A percentile compares a stretch with the other conserved stretches of the same genome.
Evolutionary conservation across 2,329 filamentous ascomycete genomes (phyloP).

Genomic region (Monosporascus sp.): DNA sequence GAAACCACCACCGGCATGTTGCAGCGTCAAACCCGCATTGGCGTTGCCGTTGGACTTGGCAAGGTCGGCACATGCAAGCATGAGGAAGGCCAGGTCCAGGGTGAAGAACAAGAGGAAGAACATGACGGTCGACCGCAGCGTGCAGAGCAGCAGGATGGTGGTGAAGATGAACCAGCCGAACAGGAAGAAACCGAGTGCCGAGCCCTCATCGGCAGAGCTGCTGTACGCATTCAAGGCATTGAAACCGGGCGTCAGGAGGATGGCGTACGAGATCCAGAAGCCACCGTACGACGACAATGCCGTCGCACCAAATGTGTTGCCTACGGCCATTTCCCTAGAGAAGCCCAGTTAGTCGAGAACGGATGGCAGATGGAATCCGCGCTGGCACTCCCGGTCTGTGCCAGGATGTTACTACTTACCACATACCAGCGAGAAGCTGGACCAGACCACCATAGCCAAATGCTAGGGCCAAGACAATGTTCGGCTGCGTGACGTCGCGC

Average conservation of each 20-base stretch:
- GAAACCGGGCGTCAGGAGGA: constrained; percentile 67
- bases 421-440: constrained; percentile 81
- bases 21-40: constrained; percentile 43
- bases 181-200: constrained; percentile 70
- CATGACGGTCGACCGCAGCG: constrained; percentile 69
- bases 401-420: constrained; percentile 47
- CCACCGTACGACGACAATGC: constrained; percentile 77
- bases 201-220: constrained; percentile 41
- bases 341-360: constrained; percentile 2
- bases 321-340: constrained; percentile 76
- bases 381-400: not conserved
- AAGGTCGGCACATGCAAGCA: constrained; percentile 62
- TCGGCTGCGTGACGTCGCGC: constrained; percentile 54
- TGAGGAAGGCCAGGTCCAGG: constrained; percentile 70
- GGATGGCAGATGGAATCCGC: not conserved
- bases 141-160: constrained; percentile 67
- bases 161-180: constrained; percentile 85
- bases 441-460: constrained; percentile 75
- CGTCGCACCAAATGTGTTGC: constrained; percentile 81
- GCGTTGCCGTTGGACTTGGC: constrained; percentile 47
- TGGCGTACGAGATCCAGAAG: constrained; percentile 75
- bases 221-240: constrained; percentile 48
- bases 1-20: constrained; percentile 71
- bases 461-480: constrained; percentile 64
- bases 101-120: constrained; percentile 76